Percentiles rank a stretch among this genome's conserved stretches.
Conservation (phyloP, 805 yeast species). For the Wickerhamiella kurtzmanii region DNA sequence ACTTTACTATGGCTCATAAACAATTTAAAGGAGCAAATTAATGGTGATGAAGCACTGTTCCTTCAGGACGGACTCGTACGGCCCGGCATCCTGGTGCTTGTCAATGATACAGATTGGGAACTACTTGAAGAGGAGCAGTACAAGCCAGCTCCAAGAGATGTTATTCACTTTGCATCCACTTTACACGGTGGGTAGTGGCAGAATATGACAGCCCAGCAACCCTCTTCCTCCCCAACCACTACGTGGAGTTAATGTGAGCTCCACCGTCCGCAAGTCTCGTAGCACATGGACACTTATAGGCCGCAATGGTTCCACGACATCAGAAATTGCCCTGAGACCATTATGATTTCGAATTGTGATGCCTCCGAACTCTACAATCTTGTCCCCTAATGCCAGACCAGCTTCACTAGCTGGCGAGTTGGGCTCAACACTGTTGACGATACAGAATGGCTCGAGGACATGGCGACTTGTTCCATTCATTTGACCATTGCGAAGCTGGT, state of each 20-base stretch:
- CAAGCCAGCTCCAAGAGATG: slow-evolving; percentile 60
- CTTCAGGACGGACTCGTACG: slow-evolving; percentile 71
- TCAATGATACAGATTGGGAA: slow-evolving; percentile 96
- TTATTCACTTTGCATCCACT: slow-evolving; percentile 79
- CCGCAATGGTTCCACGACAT: not conserved
- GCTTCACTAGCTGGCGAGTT: slow-evolving; percentile 45
- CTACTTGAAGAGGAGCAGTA: slow-evolving; percentile 79
- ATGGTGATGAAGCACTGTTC: slow-evolving; percentile 54
- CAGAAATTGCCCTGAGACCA: slow-evolving; percentile 25
- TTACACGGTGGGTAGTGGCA: slow-evolving; percentile 70
- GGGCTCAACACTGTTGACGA: slow-evolving; percentile 35
- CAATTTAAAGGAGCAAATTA: slow-evolving; percentile 40
- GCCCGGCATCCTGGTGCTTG: slow-evolving; percentile 83
- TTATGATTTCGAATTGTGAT: slow-evolving; percentile 45
- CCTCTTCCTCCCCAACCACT: not conserved
- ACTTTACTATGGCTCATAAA: slow-evolving; percentile 40
- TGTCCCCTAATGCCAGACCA: slow-evolving; percentile 46
- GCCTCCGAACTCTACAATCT: slow-evolving; percentile 39
- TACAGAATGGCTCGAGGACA: slow-evolving; percentile 19
- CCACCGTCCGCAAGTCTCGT: not conserved
- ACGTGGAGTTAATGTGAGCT: slow-evolving; percentile 3
- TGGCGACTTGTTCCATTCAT: slow-evolving; percentile 1
- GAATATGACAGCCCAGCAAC: slow-evolving; percentile 14
- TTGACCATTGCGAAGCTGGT: slow-evolving; percentile 4
- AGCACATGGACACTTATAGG: not conserved